A percentile compares a stretch with the other conserved stretches of the same genome.
These are phyloP conservation scores for Malus hybrid DNA, from an alignment of 331 rosid genomes.

Conservation along the genomic window DNA sequence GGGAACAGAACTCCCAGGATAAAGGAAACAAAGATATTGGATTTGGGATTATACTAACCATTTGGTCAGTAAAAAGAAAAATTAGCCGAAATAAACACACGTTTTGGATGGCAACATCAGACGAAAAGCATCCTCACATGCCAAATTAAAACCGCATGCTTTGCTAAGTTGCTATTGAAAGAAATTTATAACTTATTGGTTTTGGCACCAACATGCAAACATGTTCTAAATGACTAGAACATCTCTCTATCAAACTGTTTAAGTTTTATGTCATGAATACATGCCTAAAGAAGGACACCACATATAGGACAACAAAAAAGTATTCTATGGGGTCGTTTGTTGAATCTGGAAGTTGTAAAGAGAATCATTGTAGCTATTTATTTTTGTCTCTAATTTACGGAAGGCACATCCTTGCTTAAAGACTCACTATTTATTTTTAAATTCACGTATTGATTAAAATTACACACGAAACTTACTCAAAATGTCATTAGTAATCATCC, in stretches of 20 bases:
- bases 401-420: too few relatives aligned
- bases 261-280: neutral
- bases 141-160: neutral
- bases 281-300: neutral
- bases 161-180: neutral
- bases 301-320: neutral
- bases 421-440: too few relatives aligned
- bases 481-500: too few relatives aligned
- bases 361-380: too few relatives aligned
- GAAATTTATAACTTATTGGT: neutral
- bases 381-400: too few relatives aligned
- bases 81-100: neutral
- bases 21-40: neutral
- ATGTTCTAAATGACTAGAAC: neutral
- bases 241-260: neutral
- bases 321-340: neutral
- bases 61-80: neutral
- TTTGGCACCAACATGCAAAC: neutral
- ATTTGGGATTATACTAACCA: neutral
- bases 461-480: too few relatives aligned
- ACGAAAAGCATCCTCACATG: neutral
- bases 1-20: neutral
- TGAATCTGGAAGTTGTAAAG: too few relatives aligned
- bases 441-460: too few relatives aligned
- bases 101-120: neutral